Base-by-base conservation (phyloP, 2,329 filamentous ascomycete species). In the Malbranchea zuffiana region DNA sequence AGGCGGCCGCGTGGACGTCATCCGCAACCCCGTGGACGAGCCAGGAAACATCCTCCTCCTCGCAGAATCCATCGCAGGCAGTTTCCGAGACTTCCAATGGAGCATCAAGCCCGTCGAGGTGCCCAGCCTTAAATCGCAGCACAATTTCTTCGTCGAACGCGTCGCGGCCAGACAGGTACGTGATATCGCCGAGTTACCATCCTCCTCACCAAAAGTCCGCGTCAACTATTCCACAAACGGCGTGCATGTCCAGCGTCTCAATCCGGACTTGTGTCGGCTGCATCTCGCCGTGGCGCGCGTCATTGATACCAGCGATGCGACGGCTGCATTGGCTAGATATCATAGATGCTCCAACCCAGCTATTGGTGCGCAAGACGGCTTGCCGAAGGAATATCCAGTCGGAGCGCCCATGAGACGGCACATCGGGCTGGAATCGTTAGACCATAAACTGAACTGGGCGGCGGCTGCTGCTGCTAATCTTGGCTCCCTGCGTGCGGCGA, bases 51-150 rank as follows among this genome's bases (percentile, higher is more conserved):
- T 24, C 3, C 12, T 39, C 18, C 10, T 39, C 21, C 24, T 39
- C 19, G 6, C 36, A 5, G 30, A 39, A 11, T 6, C 23, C 6
- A 27, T 39, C 18, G 12, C 23, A 16, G 11, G 25, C 3, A 33
- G 5, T 11, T 39, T 39, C 15, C 36, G 36, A 4, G 17, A 33
- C 7, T 39, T 39, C 16, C 20, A 27, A 5, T 39, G 30, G 36
- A 27, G 29, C 29, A 8, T 38, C 12, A 31, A 32, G 17, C 26
- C 25, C 11, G 17, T n/a, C 6, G 12, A 18, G 19, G 6, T 5
- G 2, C 13, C 20, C 13, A 13, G 3, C 10, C 12, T 5, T 4
- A 15, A 7, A 5, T 19, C 10, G 27, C 10, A 30, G 6, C 15
- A 10, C 11, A 17, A 11, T 4, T 23, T 33, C 36, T 20, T 34